Percentiles rank a stretch among this genome's conserved stretches.
These are phyloP conservation scores for Dactylorhiza incarnata DNA, from an alignment of 106 monocot species.

Conservation along the genomic window DNA sequence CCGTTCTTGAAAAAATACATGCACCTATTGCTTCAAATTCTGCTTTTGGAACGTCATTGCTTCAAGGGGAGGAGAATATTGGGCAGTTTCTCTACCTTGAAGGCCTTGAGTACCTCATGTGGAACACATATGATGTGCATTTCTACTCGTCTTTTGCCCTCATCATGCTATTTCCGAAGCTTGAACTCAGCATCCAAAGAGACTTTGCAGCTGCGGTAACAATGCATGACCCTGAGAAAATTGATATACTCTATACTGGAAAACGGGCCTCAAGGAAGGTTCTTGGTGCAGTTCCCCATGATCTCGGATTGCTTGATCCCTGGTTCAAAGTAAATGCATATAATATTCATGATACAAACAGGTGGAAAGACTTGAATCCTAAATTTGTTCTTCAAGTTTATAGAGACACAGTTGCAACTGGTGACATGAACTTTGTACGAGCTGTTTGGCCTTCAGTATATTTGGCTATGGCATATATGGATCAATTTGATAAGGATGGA, in stretches of 20 bases:
- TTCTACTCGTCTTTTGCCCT: constrained; percentile 88
- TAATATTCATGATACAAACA: constrained; percentile 29
- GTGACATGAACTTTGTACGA: constrained; percentile 42
- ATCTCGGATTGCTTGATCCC: constrained; percentile 54
- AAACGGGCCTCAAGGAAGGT: constrained; percentile 41
- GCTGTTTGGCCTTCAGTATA: constrained; percentile 70
- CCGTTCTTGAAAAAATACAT: constrained; percentile 37
- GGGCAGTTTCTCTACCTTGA: constrained; percentile 93
- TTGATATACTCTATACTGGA: constrained; percentile 17
- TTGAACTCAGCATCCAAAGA: constrained; percentile 60
- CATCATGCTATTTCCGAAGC: constrained; percentile 62
- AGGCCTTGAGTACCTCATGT: constrained; percentile 93
- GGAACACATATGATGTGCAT: constrained; percentile 97
- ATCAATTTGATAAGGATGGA: constrained; percentile 68
- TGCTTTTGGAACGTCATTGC: constrained; percentile 61
- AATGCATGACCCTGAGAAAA: constrained; percentile 54
- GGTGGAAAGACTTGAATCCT: constrained; percentile 69
- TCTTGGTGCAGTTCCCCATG: constrained; percentile 68
- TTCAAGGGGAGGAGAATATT: constrained; percentile 77
- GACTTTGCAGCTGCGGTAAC: constrained; percentile 65
- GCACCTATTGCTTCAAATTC: constrained; percentile 33
- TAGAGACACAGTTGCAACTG: constrained; percentile 41
- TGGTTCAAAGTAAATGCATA: constrained; percentile 73
- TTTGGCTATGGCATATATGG: constrained; percentile 72
- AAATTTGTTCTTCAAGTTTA: constrained; percentile 74